Conservation (phyloP, 31 red algal species). For the Porphyra umbilicalis region DNA sequence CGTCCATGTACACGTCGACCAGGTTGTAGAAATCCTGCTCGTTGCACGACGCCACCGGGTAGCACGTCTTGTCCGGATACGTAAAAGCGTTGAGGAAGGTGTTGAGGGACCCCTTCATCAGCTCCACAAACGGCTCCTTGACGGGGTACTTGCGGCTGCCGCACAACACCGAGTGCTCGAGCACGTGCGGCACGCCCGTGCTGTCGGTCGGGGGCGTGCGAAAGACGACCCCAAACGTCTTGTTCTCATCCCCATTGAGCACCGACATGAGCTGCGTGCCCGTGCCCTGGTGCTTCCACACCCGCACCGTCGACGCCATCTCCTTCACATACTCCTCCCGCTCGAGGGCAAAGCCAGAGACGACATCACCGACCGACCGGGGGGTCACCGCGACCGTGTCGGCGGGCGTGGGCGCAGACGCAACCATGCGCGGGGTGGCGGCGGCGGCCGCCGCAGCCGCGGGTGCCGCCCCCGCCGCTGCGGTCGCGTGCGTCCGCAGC, state of each 20-base stretch:
- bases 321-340: constrained; percentile 81
- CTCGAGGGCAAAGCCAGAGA: constrained; percentile 48
- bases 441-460: not conserved
- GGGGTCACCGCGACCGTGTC: constrained; percentile 2
- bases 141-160: constrained; percentile 92
- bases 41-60: constrained; percentile 93
- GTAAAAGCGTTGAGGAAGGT: constrained; percentile 99
- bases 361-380: constrained; percentile 58
- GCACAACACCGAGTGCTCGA: constrained; percentile 98
- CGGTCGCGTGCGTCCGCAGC: not conserved
- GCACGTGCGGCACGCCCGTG: constrained; percentile 85
- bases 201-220: constrained; percentile 91
- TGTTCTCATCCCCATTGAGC: constrained; percentile 91
- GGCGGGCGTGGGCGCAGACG: constrained; percentile 2
- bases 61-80: constrained; percentile 93
- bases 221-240: constrained; percentile 92
- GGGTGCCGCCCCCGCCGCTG: not conserved
- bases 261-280: constrained; percentile 87
- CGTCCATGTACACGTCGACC: constrained; percentile 96
- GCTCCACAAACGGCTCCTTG: constrained; percentile 99
- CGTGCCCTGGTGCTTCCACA: constrained; percentile 65
- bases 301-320: constrained; percentile 54
- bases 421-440: constrained; percentile 32
- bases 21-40: constrained; percentile 98
- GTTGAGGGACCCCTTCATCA: constrained; percentile 86